A percentile compares a stretch with the other conserved stretches of the same genome.
phyloP scores from a whole-genome alignment of 495 filamentous ascomycete genomes.

The Stereocaulon alpinum region DNA sequence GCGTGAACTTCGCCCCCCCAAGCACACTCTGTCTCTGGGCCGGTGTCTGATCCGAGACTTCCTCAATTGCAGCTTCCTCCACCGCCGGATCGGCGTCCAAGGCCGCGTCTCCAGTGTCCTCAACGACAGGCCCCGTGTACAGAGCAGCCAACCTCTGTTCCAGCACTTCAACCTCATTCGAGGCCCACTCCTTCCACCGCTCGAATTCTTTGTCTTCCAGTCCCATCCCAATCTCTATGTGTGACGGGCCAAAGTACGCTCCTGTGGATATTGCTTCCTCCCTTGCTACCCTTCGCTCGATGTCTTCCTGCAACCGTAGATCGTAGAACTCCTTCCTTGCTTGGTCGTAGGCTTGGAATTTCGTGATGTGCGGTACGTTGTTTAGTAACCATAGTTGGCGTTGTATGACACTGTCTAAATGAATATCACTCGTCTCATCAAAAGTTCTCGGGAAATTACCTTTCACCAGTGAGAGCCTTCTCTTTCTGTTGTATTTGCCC shows the following conservation, averaged over 20 bases:
- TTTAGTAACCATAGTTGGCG: conserved; percentile 78
- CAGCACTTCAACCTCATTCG: conserved; percentile 37
- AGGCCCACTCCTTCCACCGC: conserved; percentile 74
- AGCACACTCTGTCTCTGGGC: conserved; percentile 15
- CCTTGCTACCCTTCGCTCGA: conserved; percentile 69
- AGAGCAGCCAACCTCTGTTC: conserved; percentile 35
- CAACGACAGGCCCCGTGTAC: conserved; percentile 32
- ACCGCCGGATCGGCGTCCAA: conserved; percentile 8
- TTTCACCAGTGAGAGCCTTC: conserved; percentile 60
- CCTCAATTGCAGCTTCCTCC: conserved; percentile 13
- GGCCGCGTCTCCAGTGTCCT: conserved; percentile 22
- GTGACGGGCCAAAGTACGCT: conserved; percentile 70
- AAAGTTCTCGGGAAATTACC: conserved; percentile 9
- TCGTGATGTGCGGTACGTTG: conserved; percentile 47
- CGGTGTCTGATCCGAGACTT: conserved; percentile 15
- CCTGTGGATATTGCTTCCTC: conserved; percentile 83
- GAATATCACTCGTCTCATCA: conserved; percentile 13
- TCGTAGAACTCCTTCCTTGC: conserved; percentile 87
- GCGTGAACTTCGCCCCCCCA: conserved; percentile 15
- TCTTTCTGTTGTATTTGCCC: conserved; percentile 66
- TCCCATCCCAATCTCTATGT: conserved; percentile 66
- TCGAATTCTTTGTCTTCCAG: conserved; percentile 71
- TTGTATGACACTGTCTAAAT: conserved; percentile 68
- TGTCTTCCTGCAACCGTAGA: conserved; percentile 68
- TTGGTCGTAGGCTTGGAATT: conserved; percentile 68